These are phyloP conservation scores for Lachnellula occidentalis DNA, from an alignment of 2,329 filamentous ascomycete genomes.

Conservation along the genomic window DNA sequence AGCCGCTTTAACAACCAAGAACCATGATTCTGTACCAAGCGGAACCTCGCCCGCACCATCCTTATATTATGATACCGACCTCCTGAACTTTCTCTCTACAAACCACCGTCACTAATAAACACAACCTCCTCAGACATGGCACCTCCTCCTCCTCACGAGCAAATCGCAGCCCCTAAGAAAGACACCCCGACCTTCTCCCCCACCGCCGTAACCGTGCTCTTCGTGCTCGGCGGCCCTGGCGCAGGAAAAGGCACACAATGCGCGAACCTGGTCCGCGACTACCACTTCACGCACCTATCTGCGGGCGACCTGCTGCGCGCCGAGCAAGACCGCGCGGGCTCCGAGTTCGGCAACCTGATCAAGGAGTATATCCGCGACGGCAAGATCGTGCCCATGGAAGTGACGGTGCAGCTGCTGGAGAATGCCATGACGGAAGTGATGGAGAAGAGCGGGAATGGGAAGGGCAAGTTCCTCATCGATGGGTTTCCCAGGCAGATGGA, in stretches of 20 bases:
- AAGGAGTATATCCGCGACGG: slow-evolving; percentile 90
- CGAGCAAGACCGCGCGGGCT: slow-evolving; percentile 82
- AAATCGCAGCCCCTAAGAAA: slow-evolving; percentile 47
- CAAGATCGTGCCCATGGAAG: slow-evolving; percentile 97
- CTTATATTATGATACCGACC: background rate
- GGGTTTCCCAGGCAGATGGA: slow-evolving; percentile 97
- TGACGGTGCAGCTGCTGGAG: slow-evolving; percentile 88
- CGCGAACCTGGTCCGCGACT: slow-evolving; percentile 76
- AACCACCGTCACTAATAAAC: slow-evolving; percentile 7
- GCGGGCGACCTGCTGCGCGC: slow-evolving; percentile 90
- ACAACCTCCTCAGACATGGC: slow-evolving; percentile 35
- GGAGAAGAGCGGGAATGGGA: slow-evolving; percentile 40
- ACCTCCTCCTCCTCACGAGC: slow-evolving; percentile 17
- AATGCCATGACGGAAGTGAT: slow-evolving; percentile 81
- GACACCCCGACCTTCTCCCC: slow-evolving; percentile 65
- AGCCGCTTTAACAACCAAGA: slow-evolving; percentile 24
- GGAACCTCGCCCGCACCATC: background rate
- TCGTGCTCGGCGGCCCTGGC: slow-evolving; percentile 92
- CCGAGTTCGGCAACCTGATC: slow-evolving; percentile 89
- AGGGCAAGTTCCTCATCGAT: slow-evolving; percentile 69
- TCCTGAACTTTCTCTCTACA: background rate
- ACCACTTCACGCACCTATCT: slow-evolving; percentile 87
- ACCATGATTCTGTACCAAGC: background rate
- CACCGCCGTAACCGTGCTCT: slow-evolving; percentile 80
- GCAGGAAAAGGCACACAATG: slow-evolving; percentile 97